Conservation (phyloP, 805 yeast species). For the Kodamaea kakaduensis region DNA sequence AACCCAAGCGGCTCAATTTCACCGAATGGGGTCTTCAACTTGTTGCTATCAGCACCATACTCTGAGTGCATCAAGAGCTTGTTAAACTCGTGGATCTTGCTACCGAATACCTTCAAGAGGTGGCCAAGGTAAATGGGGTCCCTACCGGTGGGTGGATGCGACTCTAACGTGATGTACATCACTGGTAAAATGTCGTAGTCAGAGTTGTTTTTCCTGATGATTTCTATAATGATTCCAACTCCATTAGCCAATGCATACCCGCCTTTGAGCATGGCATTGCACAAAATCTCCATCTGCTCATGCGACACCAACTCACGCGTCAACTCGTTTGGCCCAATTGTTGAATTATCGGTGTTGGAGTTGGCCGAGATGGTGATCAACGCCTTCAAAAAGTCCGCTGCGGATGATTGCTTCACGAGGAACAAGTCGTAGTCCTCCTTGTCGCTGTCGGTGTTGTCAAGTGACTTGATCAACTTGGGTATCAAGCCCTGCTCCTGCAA, state of each 20-base stretch:
- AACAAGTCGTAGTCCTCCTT: constrained; percentile 14
- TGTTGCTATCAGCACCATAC: constrained; percentile 15
- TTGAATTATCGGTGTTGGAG: constrained; percentile 43
- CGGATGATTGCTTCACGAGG: constrained; percentile 36
- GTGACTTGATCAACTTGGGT: constrained; percentile 30
- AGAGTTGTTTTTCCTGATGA: constrained; percentile 43
- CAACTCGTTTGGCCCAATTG: constrained; percentile 45
- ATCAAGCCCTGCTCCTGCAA: constrained; percentile 39
- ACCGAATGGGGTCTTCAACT: constrained; percentile 24
- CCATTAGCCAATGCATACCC: constrained; percentile 46
- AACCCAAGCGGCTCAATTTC: constrained; percentile 41
- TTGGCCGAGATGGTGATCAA: constrained; percentile 44
- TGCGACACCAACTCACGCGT: constrained; percentile 41
- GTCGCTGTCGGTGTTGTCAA: constrained; percentile 17
- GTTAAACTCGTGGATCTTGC: constrained; percentile 35
- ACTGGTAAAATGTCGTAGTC: constrained; percentile 45
- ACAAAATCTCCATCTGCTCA: constrained; percentile 32
- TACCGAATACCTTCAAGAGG: constrained; percentile 38
- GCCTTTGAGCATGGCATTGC: constrained; percentile 42
- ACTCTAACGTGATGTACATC: constrained; percentile 40
- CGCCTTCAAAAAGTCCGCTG: constrained; percentile 45
- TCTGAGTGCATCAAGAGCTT: constrained; percentile 25
- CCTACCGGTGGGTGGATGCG: constrained; percentile 46
- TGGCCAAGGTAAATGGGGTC: constrained; percentile 46
- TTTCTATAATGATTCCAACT: constrained; percentile 46